phyloP scores from a whole-genome alignment of 2,329 filamentous ascomycete genomes.

The Geosmithia morbida region DNA sequence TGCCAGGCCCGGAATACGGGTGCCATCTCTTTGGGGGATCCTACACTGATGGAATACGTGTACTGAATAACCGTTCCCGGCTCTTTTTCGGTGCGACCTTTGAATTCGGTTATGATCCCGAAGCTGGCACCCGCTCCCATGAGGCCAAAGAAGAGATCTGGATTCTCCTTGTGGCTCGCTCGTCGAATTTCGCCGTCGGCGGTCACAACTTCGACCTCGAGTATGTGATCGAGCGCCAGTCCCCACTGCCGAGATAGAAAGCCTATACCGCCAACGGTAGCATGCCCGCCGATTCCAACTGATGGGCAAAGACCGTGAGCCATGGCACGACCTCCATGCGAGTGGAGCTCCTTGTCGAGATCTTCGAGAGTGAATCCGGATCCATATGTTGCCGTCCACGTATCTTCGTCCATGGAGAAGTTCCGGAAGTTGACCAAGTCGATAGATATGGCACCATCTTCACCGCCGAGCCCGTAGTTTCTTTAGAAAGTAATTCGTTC shows the following conservation, averaged over 20 bases:
- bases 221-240: constrained; percentile 36
- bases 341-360: constrained; percentile 32
- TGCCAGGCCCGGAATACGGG: constrained; percentile 43
- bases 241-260: constrained; percentile 47
- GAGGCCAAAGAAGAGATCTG: constrained; percentile 41
- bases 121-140: constrained; percentile 42
- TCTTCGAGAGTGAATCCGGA: constrained; percentile 36
- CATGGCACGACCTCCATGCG: constrained; percentile 39
- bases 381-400: constrained; percentile 40
- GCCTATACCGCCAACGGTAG: constrained; percentile 42
- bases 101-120: constrained; percentile 42
- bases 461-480: constrained; percentile 31
- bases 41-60: constrained; percentile 37
- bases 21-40: constrained; percentile 29
- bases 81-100: constrained; percentile 38
- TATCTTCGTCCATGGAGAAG: constrained; percentile 35
- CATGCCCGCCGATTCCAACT: constrained; percentile 44
- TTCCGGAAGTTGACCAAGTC: constrained; percentile 37
- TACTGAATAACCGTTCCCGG: constrained; percentile 43
- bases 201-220: constrained; percentile 41
- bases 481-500: constrained; percentile 7
- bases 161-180: constrained; percentile 30
- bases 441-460: constrained; percentile 34
- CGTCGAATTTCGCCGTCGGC: constrained; percentile 35
- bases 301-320: constrained; percentile 45